These are phyloP conservation scores for Huntiella decipiens DNA, from an alignment of 2,329 filamentous ascomycete genomes.

Conservation along the genomic window DNA sequence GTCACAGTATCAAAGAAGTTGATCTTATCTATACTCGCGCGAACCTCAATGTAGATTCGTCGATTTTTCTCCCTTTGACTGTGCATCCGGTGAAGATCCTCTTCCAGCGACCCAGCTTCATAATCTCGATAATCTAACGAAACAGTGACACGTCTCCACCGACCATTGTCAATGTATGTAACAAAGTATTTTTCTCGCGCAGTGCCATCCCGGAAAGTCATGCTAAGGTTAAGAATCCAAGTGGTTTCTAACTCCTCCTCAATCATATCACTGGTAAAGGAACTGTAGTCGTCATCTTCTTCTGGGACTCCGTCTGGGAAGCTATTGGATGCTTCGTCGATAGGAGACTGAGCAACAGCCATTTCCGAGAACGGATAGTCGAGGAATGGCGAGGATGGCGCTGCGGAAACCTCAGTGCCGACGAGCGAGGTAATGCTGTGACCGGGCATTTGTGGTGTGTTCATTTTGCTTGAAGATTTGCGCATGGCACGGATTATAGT, in stretches of 20 bases:
- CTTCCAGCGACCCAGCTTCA: conserved; percentile 64
- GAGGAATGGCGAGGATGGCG: conserved; percentile 3
- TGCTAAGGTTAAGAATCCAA: conserved; percentile 95
- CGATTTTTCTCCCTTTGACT: conserved; percentile 85
- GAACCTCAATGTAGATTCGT: conserved; percentile 85
- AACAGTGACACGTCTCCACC: conserved; percentile 77
- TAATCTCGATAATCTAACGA: conserved; percentile 82
- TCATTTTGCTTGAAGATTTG: background rate
- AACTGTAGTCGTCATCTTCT: conserved; percentile 4
- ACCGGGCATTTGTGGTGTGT: background rate
- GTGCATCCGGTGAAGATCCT: conserved; percentile 55
- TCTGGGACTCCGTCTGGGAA: conserved; percentile 2
- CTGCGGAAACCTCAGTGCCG: background rate
- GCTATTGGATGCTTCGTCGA: background rate
- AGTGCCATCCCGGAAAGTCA: conserved; percentile 91
- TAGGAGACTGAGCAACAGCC: background rate
- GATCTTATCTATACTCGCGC: conserved; percentile 79
- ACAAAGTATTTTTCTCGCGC: conserved; percentile 96
- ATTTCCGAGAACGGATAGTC: background rate
- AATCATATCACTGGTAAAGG: conserved; percentile 28
- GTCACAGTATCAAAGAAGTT: conserved; percentile 94
- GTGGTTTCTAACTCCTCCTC: conserved; percentile 65
- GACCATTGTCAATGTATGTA: conserved; percentile 68
- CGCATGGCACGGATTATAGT: background rate
- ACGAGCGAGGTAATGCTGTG: background rate